These are phyloP conservation scores for Rosa hybrid DNA, from an alignment of 331 rosid genomes.

Conservation along the genomic window DNA sequence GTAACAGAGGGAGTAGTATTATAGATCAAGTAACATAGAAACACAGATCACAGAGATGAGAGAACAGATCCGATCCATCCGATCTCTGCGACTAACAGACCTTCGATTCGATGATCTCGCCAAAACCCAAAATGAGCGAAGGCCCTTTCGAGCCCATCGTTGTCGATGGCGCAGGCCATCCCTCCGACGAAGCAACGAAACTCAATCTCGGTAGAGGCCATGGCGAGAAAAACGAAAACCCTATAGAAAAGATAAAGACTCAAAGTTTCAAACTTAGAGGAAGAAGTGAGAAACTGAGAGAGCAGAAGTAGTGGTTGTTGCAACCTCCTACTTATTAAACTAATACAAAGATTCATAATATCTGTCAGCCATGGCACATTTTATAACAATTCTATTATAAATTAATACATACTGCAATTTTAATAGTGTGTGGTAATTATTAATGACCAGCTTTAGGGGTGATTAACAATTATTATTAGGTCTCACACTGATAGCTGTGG, in stretches of 20 bases:
- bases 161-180: constrained; percentile 88
- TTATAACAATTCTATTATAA: too few species aligned
- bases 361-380: too few species aligned
- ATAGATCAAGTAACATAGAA: constrained; percentile 42
- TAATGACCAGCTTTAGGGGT: too few species aligned
- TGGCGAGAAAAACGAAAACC: constrained; percentile 5
- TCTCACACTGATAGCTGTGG: too few species aligned
- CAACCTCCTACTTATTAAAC: too few species aligned
- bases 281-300: background rate
- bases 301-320: background rate
- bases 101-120: constrained; percentile 81
- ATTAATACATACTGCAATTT: too few species aligned
- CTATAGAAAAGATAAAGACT: background rate
- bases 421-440: too few species aligned
- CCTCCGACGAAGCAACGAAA: constrained; percentile 90
- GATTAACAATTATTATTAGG: too few species aligned
- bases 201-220: constrained; percentile 71
- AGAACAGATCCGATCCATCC: constrained; percentile 57
- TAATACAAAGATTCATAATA: too few species aligned
- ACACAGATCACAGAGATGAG: constrained; percentile 54
- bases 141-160: constrained; percentile 47
- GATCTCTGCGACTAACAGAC: constrained; percentile 76
- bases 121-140: constrained; percentile 61
- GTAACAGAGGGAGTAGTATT: too few species aligned
- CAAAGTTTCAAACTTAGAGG: too few species aligned